These are phyloP conservation scores for Paramecium biaurelia DNA, from an alignment of 73 alveolate species.

Conservation along the genomic window DNA sequence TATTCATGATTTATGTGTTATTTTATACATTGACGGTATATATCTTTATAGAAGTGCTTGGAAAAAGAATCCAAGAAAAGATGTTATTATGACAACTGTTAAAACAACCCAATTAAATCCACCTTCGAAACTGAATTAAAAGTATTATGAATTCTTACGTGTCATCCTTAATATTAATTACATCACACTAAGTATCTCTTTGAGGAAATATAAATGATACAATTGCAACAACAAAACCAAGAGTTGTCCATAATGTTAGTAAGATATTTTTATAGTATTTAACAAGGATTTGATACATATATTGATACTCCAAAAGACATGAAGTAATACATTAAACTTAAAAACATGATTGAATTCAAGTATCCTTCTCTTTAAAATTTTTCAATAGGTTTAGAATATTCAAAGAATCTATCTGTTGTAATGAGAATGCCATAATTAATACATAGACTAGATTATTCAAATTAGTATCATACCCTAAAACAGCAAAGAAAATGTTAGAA, in stretches of 20 bases:
- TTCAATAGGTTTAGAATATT: background rate
- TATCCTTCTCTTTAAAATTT: background rate
- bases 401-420: background rate
- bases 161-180: background rate
- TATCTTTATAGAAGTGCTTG: background rate
- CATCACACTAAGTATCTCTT: background rate
- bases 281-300: background rate
- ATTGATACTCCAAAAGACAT: conserved; percentile 17
- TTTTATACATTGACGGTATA: conserved; percentile 10
- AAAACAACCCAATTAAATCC: conserved; percentile 15
- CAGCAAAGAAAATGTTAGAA: background rate
- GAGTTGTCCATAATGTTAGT: background rate
- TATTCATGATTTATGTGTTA: background rate
- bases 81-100: background rate
- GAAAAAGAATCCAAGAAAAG: background rate
- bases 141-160: background rate
- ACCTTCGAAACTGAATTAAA: background rate
- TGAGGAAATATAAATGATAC: background rate
- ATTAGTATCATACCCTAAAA: background rate
- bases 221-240: background rate
- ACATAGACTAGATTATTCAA: background rate
- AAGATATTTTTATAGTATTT: background rate
- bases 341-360: background rate
- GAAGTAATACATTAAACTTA: background rate
- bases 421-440: background rate